Evolutionary conservation across 2,329 filamentous ascomycete genomes (phyloP).

Genomic region (Stromatinia cepivora): DNA sequence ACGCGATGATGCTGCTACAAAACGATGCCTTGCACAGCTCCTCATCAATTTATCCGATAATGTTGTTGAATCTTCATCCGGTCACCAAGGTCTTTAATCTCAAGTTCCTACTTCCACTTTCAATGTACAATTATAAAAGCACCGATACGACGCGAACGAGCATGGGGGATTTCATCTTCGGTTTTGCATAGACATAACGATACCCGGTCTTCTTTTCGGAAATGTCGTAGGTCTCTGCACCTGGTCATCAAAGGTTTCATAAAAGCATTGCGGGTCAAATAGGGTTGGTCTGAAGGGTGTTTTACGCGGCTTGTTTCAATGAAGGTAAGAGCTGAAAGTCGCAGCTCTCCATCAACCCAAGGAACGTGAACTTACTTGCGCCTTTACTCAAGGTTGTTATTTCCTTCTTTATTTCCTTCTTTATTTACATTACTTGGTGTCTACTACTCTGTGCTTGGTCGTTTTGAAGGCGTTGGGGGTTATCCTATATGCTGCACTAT

Average conservation of each 20-base stretch:
- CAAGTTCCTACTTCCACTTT: constrained; percentile 21
- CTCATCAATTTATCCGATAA: constrained; percentile 95
- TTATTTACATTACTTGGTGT: constrained; percentile 35
- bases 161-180: constrained; percentile 36
- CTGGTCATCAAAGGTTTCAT: constrained; percentile 36
- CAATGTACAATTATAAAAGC: constrained; percentile 39
- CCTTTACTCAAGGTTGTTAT: constrained; percentile 26
- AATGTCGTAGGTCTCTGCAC: constrained; percentile 31
- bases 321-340: constrained; percentile 24
- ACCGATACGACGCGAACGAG: constrained; percentile 32
- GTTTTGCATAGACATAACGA: constrained; percentile 42
- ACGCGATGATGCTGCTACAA: constrained; percentile 94
- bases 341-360: neutral
- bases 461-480: constrained; percentile 34
- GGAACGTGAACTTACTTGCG: constrained; percentile 26
- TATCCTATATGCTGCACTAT: constrained; percentile 23
- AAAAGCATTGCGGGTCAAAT: constrained; percentile 37
- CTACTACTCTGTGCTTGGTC: constrained; percentile 34
- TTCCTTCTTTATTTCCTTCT: constrained; percentile 29
- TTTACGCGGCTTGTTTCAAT: constrained; percentile 27
- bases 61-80: constrained; percentile 52
- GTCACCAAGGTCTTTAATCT: constrained; percentile 39
- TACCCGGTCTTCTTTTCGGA: constrained; percentile 40
- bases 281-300: constrained; percentile 33
- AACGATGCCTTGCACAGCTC: constrained; percentile 94